These are phyloP conservation scores for Fragaria iinumae DNA, from an alignment of 306 rosid genomes.

Conservation along the genomic window DNA sequence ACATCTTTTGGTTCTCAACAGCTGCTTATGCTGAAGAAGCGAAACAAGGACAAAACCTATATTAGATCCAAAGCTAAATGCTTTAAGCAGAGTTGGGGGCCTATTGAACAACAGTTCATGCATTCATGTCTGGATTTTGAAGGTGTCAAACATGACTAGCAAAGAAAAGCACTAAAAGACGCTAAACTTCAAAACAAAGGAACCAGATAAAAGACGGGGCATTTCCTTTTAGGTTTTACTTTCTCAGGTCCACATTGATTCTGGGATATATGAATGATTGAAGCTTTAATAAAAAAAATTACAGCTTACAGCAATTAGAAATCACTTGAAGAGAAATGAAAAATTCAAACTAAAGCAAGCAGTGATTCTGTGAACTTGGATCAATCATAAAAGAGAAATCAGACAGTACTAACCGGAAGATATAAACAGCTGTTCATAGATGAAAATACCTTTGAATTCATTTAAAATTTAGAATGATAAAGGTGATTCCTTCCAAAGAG, in stretches of 20 bases:
- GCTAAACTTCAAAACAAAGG: conserved; percentile 19
- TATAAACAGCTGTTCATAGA: not conserved
- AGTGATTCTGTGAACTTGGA: not conserved
- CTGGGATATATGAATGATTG: not conserved
- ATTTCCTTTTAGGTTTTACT: not conserved
- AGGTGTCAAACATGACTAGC: conserved; percentile 13
- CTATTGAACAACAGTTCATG: conserved; percentile 20
- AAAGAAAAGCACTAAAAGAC: conserved; percentile 21
- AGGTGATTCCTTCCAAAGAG: conserved; percentile 1
- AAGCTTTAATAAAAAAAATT: not conserved
- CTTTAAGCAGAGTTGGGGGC: not conserved
- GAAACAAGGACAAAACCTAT: not conserved
- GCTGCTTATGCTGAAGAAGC: not conserved
- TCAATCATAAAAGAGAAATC: not conserved
- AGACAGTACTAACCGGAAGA: too few species aligned
- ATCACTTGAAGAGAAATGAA: not conserved
- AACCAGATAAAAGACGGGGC: conserved; percentile 8
- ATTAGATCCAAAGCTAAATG: not conserved
- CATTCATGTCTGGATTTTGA: not conserved
- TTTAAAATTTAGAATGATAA: not conserved
- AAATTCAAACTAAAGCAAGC: not conserved
- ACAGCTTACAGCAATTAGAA: not conserved
- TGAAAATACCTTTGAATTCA: not conserved
- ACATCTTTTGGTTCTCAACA: not conserved
- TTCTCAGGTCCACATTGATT: conserved; percentile 12